phyloP scores from a whole-genome alignment of 2,329 filamentous ascomycete species.

The Fusarium sp. region DNA sequence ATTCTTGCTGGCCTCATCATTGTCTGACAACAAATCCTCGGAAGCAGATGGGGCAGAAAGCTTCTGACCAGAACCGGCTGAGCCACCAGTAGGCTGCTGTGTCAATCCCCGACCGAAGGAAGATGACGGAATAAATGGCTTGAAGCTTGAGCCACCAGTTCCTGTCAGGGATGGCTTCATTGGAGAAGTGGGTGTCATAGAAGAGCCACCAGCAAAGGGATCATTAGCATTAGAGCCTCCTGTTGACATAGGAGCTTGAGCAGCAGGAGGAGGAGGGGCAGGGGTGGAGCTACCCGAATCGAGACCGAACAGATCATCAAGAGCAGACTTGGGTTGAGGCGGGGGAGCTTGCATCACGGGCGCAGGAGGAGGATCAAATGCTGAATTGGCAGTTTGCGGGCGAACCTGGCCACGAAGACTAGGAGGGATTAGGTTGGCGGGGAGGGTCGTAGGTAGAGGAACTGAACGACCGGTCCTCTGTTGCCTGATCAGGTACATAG shows the following conservation, averaged over 20 bases:
- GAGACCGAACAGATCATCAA: slow-evolving; percentile 93
- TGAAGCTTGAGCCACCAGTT: slow-evolving; percentile 69
- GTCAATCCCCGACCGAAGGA: slow-evolving; percentile 88
- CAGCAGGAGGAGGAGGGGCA: slow-evolving; percentile 65
- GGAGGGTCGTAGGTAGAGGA: slow-evolving; percentile 79
- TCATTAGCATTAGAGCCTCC: slow-evolving; percentile 76
- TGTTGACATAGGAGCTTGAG: slow-evolving; percentile 74
- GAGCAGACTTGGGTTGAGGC: slow-evolving; percentile 77
- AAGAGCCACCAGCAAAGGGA: slow-evolving; percentile 68
- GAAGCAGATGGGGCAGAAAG: slow-evolving; percentile 62
- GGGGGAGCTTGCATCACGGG: slow-evolving; percentile 52
- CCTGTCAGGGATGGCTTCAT: slow-evolving; percentile 60
- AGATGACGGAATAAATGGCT: slow-evolving; percentile 91
- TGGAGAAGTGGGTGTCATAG: slow-evolving; percentile 64
- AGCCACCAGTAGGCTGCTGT: slow-evolving; percentile 78
- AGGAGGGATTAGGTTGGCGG: slow-evolving; percentile 84
- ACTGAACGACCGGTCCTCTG: slow-evolving; percentile 76
- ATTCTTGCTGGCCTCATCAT: slow-evolving; percentile 89
- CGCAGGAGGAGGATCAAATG: slow-evolving; percentile 61
- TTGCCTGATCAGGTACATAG: slow-evolving; percentile 95
- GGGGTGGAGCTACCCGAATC: slow-evolving; percentile 70
- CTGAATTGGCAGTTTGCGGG: slow-evolving; percentile 62
- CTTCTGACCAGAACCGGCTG: slow-evolving; percentile 47
- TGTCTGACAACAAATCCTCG: slow-evolving; percentile 91
- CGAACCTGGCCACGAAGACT: slow-evolving; percentile 76